These are phyloP conservation scores for Paecilomyces niveus DNA, from an alignment of 2,329 filamentous ascomycete genomes.

Conservation along the genomic window DNA sequence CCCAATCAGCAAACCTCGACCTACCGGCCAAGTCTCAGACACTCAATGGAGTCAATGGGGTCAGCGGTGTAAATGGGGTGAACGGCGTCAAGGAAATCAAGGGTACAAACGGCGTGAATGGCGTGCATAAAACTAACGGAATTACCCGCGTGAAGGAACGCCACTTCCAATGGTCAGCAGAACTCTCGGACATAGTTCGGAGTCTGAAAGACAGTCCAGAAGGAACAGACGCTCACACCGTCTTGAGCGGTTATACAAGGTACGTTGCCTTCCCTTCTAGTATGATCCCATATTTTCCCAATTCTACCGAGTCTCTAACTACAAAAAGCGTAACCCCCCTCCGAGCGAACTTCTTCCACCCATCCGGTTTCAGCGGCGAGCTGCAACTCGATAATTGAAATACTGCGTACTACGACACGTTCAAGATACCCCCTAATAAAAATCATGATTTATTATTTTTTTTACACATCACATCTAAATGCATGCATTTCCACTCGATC, in stretches of 20 bases:
- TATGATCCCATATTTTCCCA: background rate
- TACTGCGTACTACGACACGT: background rate
- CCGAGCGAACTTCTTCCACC: conserved; percentile 83
- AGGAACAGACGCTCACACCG: conserved; percentile 84
- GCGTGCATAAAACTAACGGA: background rate
- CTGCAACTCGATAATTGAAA: conserved; percentile 53
- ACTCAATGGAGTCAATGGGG: conserved; percentile 8
- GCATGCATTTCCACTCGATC: background rate
- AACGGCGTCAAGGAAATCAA: conserved; percentile 13
- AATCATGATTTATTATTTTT: background rate
- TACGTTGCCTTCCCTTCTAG: conserved; percentile 26
- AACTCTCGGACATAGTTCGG: conserved; percentile 75
- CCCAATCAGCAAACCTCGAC: background rate
- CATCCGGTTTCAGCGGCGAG: conserved; percentile 56
- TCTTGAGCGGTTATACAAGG: conserved; percentile 77
- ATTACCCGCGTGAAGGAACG: conserved; percentile 47
- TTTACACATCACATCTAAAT: background rate
- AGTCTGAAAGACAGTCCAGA: conserved; percentile 67
- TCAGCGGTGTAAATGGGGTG: conserved; percentile 24
- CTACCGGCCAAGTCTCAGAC: background rate
- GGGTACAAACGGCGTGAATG: background rate
- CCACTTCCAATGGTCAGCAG: conserved; percentile 86
- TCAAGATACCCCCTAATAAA: background rate
- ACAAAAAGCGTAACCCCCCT: conserved; percentile 68
- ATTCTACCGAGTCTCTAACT: background rate